Base-by-base conservation (phyloP, 345 rosid species). In the Corchorus capsularis region DNA sequence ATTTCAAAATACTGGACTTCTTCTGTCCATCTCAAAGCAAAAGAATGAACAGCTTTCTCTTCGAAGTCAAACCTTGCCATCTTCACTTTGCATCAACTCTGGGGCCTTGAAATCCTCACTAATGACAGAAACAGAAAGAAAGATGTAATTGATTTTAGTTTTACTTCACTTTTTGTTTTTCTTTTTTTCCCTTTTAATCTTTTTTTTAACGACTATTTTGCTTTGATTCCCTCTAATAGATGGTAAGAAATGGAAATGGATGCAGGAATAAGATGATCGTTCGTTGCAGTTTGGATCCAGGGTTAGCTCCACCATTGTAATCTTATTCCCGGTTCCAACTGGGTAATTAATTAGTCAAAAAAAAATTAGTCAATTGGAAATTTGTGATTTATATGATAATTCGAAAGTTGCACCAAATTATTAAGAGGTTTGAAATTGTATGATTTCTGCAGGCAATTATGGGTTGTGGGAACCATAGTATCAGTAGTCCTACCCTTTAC, bases 381-480 rank as follows among this genome's bases (percentile, higher is more conserved):
- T n/a, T 39, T 39, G n/a, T 39, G 5, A 2, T 39, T 34, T 32
- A 35, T 14, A 19, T 46, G n/a, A n/a, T n/a, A n/a, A n/a, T 22
- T 37, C 46, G 20, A 47, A n/a, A 41, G 35, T 49, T 47, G 32
- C 49, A 41, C 8, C 6, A 6, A n/a, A 54, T 54, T 19, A 47
- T n/a, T n/a, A n/a, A 47, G 5, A 14, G 6, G 4, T 41, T 54
- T 2, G 17, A 1, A 41, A 17, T 2, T 39, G 5, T 43, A 32
- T 39, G 11, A 1, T 12, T 0, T 47, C 47, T 32, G 69, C 89
- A 90, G 89, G 93, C 88, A 81, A 63, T 6, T 76, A 20, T 90
- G 91, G 93, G 69, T 82, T 75, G 13, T 86, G 64, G 91, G 91
- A 75, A 67, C 83, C 63, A 32, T 81, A 46, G 17, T 88, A 59